Base-by-base conservation (phyloP, 352 stramenopile genomes). In the Thalassiosira hispida region DNA sequence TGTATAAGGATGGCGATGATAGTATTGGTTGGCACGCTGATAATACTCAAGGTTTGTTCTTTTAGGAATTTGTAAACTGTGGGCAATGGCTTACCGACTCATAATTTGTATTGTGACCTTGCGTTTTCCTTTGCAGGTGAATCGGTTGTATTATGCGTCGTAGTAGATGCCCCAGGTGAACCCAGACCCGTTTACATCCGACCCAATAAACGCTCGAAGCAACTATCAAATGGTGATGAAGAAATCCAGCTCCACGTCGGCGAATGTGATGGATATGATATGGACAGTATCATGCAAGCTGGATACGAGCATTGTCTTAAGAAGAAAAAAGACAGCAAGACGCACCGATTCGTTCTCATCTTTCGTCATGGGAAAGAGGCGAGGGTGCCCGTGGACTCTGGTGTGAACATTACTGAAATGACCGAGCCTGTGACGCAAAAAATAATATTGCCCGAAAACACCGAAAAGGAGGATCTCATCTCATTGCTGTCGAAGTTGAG, bases 1-100 rank as follows among this genome's bases (percentile, higher is more conserved):
- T 64, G n/a, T 88, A 88, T 47, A 65, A 74, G 20, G 72, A 88
- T 61, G 84, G 80, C 7, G 63, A 77, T 11, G 84, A 88, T 64
- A 64, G 53, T 27, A 87, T 87, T 9, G 79, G 75, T 9, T 90
- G 74, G 75, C 79, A 90, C 42, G 64, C 79, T 16, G 79, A 90
- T 65, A 76, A 89, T 62, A 89, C 73, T 23, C 83, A 89, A 60
- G 81, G 79, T 80, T 67, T 53, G 75, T 60, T 62, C 22, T 7
- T 53, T 61, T 40, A 29, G 11, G 4, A 14, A 25, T 46, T 22
- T 46, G 25, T 29, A 27, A 14, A 57, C 38, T 38, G 4, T 53
- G 12, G n/a, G 9, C 11, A 29, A 16, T 38, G 2, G 1, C 9
- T 52, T 52, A 33, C 18, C 42, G 2, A 18, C 20, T 0, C 22